Evolutionary conservation across 768 basidiomycete species (phyloP).

Genomic region (Hypholoma fasciculare): DNA sequence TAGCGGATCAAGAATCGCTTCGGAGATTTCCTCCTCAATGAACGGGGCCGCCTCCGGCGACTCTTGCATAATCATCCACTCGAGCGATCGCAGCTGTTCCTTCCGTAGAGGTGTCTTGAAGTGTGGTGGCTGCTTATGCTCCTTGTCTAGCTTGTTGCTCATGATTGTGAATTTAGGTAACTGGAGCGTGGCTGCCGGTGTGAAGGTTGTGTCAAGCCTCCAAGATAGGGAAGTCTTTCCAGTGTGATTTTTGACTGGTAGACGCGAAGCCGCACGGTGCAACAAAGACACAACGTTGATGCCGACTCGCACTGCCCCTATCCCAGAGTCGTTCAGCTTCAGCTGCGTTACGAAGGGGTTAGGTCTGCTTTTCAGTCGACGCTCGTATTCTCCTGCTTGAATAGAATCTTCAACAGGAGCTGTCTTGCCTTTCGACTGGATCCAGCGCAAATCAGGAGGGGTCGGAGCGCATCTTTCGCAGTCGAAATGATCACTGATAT

Average conservation of each 20-base stretch:
- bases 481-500: conserved; percentile 43
- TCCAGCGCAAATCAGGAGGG: conserved; percentile 78
- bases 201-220: conserved; percentile 80
- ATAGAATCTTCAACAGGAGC: conserved; percentile 79
- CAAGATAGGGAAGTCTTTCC: conserved; percentile 63
- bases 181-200: conserved; percentile 57
- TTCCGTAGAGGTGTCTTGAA: conserved; percentile 74
- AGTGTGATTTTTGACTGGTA: conserved; percentile 59
- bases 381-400: conserved; percentile 89
- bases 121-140: conserved; percentile 75
- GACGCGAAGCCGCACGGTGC: conserved; percentile 81
- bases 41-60: conserved; percentile 64
- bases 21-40: conserved; percentile 92
- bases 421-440: conserved; percentile 57
- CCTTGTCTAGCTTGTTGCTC: conserved; percentile 74
- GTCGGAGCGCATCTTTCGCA: conserved; percentile 85
- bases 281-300: conserved; percentile 86
- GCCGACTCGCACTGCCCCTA: conserved; percentile 79
- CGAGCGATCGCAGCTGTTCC: conserved; percentile 88
- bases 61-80: conserved; percentile 92
- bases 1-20: conserved; percentile 81
- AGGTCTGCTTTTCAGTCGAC: conserved; percentile 83
- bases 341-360: conserved; percentile 86
- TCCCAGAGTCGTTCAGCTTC: conserved; percentile 57
- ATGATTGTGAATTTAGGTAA: conserved; percentile 66